Evolutionary conservation across 1,139 yeast genomes (phyloP).

Genomic region (Blastobotrys persicus): DNA sequence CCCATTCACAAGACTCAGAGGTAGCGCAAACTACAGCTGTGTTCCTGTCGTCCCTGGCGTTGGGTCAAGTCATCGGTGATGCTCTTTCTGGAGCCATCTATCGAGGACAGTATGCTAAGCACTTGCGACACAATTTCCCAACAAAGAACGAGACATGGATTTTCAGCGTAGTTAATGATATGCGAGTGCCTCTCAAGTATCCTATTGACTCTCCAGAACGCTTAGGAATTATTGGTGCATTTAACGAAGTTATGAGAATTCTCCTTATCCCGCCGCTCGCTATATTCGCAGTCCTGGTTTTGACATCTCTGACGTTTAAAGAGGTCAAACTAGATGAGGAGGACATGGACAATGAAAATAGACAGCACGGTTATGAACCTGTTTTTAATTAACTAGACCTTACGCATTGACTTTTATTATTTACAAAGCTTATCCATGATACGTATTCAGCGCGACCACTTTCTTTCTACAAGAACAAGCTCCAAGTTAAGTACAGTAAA

Average conservation of each 20-base stretch:
- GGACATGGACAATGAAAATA: neutral
- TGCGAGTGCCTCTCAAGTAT: slow-evolving; percentile 17
- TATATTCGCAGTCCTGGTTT: slow-evolving; percentile 17
- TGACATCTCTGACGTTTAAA: slow-evolving; percentile 15
- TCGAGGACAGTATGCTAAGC: slow-evolving; percentile 17
- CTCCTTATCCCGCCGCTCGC: slow-evolving; percentile 19
- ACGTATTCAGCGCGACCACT: too few relatives aligned
- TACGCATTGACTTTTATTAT: too few relatives aligned
- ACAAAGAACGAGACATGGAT: slow-evolving; percentile 15
- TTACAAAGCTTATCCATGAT: too few relatives aligned
- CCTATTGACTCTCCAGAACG: slow-evolving; percentile 19
- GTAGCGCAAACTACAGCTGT: slow-evolving; percentile 28
- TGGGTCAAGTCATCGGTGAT: slow-evolving; percentile 25
- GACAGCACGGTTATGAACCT: slow-evolving; percentile 2
- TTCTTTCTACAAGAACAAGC: too few relatives aligned
- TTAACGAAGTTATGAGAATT: slow-evolving; percentile 19
- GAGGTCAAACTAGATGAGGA: slow-evolving; percentile 15
- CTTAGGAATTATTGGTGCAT: slow-evolving; percentile 15
- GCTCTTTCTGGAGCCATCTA: slow-evolving; percentile 23
- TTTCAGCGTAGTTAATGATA: slow-evolving; percentile 17
- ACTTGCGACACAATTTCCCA: slow-evolving; percentile 14
- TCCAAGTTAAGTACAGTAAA: too few relatives aligned
- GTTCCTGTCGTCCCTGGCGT: slow-evolving; percentile 24
- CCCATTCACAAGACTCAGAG: slow-evolving; percentile 22
- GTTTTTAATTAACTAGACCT: neutral